Evolutionary conservation across 805 yeast species (phyloP), one percentile per base, ranked within the genome.

Genomic region (Candida coquimbonensis): DNA sequence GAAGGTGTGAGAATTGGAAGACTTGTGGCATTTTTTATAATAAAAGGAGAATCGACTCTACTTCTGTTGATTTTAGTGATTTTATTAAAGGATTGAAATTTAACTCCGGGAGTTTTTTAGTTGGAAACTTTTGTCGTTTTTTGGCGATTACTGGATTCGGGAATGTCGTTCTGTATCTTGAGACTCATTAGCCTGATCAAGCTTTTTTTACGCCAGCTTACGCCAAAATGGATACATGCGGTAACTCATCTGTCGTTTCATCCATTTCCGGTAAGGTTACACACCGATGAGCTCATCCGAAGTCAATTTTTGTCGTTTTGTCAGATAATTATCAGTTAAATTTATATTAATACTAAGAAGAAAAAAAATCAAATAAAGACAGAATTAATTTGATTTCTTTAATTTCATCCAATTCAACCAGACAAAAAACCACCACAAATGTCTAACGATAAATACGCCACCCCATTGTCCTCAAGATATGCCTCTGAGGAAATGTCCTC

Each of bases 401-500:
- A 7, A 16, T 16, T 34, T 34, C 7, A 34, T 34, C 17, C 4
- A 3, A n/a, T 33, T 11, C 24, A 21, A 21, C 5, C 24, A 21
- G 24, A 21, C 24, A 21, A 21, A 17, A 21, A 17, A 3, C 17
- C 17, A 12, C 24, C n/a, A 48, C 49, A 32, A 17, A 57, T 57
- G 61, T 56, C 62, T 44, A 57, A 59, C 69, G 97, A 91, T 67
- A 78, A 81, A 52, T 91, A 91, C 72, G 68, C 87, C 44, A 91
- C 98, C 24, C 99, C 99, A 36, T 73, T 93, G 53, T 87, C 98
- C 47, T 84, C 97, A 47, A 83, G 99, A 73, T 93, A 93, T 71
- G 99, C 99, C 48, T 87, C 96, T 54, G 90, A 87, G 62, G 99
- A 93, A 73, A 93, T 93, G 99, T 83, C 96, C 49, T 74, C 77